A percentile compares a stretch with the other conserved stretches of the same genome.
phyloP scores from a whole-genome alignment of 1,284 basidiomycete genomes.

The Meira miltonrushii region DNA sequence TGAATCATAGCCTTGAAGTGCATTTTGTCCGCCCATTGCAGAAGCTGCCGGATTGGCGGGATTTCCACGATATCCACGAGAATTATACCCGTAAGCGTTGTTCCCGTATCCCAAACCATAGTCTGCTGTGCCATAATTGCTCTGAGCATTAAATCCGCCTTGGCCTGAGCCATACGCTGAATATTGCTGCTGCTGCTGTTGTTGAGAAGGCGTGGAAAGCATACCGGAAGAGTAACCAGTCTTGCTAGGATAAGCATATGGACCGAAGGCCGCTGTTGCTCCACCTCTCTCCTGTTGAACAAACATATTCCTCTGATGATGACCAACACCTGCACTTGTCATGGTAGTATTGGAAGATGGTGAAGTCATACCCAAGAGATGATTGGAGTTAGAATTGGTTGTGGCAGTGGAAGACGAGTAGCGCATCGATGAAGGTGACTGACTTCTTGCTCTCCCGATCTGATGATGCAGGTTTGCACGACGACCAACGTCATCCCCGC shows the following conservation, averaged over 20 bases:
- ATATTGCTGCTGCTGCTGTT: too few relatives aligned
- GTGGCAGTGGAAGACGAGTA: not conserved
- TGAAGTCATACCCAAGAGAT: not conserved
- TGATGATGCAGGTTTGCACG: not conserved
- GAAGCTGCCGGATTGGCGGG: not conserved
- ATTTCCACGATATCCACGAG: constrained; percentile 4
- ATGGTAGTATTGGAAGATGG: not conserved
- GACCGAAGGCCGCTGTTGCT: not conserved
- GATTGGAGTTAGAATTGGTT: not conserved
- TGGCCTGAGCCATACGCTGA: not conserved
- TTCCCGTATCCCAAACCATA: not conserved
- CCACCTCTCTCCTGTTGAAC: constrained; percentile 1
- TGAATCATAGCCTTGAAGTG: too few relatives aligned
- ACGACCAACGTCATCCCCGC: not conserved
- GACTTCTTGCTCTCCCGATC: not conserved
- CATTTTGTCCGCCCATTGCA: not conserved
- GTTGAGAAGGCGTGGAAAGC: too few relatives aligned
- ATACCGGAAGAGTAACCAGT: not conserved
- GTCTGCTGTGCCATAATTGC: not conserved
- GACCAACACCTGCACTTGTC: not conserved
- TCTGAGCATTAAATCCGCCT: not conserved
- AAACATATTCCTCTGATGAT: not conserved
- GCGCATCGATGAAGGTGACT: not conserved
- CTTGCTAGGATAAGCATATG: constrained; percentile 1
- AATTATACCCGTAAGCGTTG: not conserved